A percentile compares a stretch with the other conserved stretches of the same genome.
phyloP scores from a whole-genome alignment of 2,329 filamentous ascomycete genomes.

The Trichoderma afroharzianum region DNA sequence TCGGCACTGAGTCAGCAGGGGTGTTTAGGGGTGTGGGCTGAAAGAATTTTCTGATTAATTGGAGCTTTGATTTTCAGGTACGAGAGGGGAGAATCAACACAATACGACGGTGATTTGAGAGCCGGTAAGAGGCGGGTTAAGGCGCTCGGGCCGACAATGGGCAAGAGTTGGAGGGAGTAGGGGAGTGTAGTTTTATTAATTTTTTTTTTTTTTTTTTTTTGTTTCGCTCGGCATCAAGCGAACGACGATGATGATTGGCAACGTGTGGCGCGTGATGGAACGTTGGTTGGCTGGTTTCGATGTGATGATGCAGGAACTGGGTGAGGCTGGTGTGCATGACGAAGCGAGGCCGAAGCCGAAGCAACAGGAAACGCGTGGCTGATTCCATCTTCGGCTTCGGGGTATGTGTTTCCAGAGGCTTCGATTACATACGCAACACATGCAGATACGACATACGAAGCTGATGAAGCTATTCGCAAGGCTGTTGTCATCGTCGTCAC shows the following conservation, averaged over 20 bases:
- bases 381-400: not conserved
- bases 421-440: not conserved
- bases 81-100: not conserved
- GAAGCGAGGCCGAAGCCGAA: not conserved
- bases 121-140: not conserved
- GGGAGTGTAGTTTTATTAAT: not conserved
- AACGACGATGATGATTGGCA: not conserved
- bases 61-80: not conserved
- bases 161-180: not conserved
- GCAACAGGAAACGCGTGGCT: not conserved
- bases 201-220: not conserved
- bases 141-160: not conserved
- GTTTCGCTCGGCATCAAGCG: no score
- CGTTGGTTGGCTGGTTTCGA: not conserved
- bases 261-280: not conserved
- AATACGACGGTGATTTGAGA: not conserved
- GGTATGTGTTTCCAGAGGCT: no score
- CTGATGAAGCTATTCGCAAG: not conserved
- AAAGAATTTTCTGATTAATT: not conserved
- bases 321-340: not conserved
- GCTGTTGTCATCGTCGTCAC: not conserved
- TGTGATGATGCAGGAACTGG: not conserved
- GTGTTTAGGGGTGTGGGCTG: not conserved
- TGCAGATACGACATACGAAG: not conserved
- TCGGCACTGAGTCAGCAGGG: constrained; percentile 6